Evolutionary conservation across 257 asterid genomes (phyloP), one percentile per base, ranked within the genome.

Genomic region (Paraleonurus japonicus): DNA sequence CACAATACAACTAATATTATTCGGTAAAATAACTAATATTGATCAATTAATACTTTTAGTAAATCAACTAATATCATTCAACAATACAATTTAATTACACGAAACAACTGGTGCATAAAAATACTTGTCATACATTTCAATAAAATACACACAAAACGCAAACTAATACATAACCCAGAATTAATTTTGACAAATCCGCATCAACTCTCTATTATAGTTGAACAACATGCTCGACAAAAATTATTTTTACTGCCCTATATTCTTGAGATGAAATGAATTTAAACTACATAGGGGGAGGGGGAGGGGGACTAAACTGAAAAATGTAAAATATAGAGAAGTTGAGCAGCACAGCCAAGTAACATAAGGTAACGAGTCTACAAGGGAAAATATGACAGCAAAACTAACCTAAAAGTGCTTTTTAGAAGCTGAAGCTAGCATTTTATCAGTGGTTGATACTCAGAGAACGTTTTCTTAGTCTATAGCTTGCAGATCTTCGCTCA

Each of bases 381-480:
- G 15, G 43, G 32, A 5, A n/a, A 62, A 41, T 12, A 12, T 12
- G 7, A 30, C 26, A 17, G 4, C 50, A 22, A 23, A 54, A 54
- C 20, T 33, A 13, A 61, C 67, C 47, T 33, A 11, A 12, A 64
- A 12, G 20, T 3, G 35, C 55, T 28, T 15, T n/a, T 28, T 7
- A 23, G 24, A 12, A 41, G 19, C 7, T 12, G 28, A 2, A 47
- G 54, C 22, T 0, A 12, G 9, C 28, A 15, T 58, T 51, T 51
- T 19, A 35, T 70, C 51, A 75, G 10, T 28, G 55, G 24, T 66
- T 85, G 33, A 88, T 86, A 73, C 95, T 86, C 71, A 70, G 84
- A n/a, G 92, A 82, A 15, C 91, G 91, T 80, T 59, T 87, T 80
- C 85, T 84, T 24, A 60, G 17, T 68, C 78, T 84, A n/a, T 30